Evolutionary conservation across 2,329 filamentous ascomycete genomes (phyloP).

Genomic region (Diaporthe helianthi): DNA sequence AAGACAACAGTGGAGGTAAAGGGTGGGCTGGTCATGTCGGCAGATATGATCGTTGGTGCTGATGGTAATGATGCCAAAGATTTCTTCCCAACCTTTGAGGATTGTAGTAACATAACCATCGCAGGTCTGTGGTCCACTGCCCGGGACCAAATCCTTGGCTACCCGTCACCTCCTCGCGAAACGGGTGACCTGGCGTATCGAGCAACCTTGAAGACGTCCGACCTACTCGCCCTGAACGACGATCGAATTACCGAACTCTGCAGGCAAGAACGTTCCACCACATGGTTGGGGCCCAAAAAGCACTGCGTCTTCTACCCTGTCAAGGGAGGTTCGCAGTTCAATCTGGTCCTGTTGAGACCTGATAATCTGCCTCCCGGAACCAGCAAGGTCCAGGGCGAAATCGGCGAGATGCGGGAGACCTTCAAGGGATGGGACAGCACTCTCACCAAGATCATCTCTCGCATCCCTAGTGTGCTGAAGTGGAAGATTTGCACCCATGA

Average conservation of each 20-base stretch:
- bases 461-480: neutral
- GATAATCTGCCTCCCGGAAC: neutral
- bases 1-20: constrained; percentile 20
- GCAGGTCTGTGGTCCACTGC: neutral
- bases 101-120: constrained; percentile 19
- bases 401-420: constrained; percentile 25
- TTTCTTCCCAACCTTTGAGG: neutral
- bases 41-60: constrained; percentile 24
- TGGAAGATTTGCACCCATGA: constrained; percentile 24
- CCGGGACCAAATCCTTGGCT: neutral
- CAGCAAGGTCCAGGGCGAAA: constrained; percentile 7
- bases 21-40: constrained; percentile 11
- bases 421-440: constrained; percentile 27
- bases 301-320: neutral
- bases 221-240: constrained; percentile 22
- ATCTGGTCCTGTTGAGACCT: neutral
- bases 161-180: neutral
- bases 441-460: constrained; percentile 12
- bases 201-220: neutral
- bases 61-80: constrained; percentile 24
- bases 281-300: neutral
- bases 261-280: neutral
- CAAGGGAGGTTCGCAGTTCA: neutral
- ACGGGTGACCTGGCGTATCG: constrained; percentile 4
- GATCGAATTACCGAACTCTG: neutral